Conservation (phyloP, 805 yeast genomes). For the Candida coleopterorum region DNA sequence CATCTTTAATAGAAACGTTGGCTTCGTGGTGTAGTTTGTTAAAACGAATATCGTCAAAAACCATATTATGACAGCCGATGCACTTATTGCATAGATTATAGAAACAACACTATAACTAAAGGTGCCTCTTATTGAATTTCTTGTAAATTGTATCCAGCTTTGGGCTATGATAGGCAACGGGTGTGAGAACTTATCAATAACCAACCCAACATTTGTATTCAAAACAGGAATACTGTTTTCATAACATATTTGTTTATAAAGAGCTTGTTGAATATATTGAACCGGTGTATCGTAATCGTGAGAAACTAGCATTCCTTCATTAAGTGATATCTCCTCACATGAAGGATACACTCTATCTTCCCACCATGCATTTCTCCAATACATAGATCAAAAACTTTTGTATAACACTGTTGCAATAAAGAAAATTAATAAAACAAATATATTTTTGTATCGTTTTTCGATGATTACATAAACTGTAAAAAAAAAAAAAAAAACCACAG, state of each 20-base stretch:
- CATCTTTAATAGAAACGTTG: conserved; percentile 45
- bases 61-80: conserved; percentile 61
- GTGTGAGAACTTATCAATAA: conserved; percentile 19
- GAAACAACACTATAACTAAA: conserved; percentile 59
- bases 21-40: conserved; percentile 60
- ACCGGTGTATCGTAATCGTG: conserved; percentile 13
- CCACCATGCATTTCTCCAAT: conserved; percentile 29
- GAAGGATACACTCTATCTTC: conserved; percentile 21
- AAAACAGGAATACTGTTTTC: conserved; percentile 30
- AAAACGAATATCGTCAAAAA: conserved; percentile 59
- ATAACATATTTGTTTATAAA: conserved; percentile 30
- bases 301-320: conserved; percentile 32
- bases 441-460: too few relatives aligned
- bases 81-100: conserved; percentile 55
- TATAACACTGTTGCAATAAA: too few relatives aligned
- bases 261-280: conserved; percentile 18
- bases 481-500: too few relatives aligned
- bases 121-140: conserved; percentile 30
- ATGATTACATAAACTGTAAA: too few relatives aligned
- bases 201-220: conserved; percentile 32
- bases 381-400: too few relatives aligned
- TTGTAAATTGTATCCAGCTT: conserved; percentile 48
- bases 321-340: conserved; percentile 25
- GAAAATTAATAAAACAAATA: too few relatives aligned
- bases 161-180: conserved; percentile 39